Evolutionary conservation across 164 flowering plant species (phyloP), one percentile per base, ranked within the genome.

Genomic region (Vitis riparia): DNA sequence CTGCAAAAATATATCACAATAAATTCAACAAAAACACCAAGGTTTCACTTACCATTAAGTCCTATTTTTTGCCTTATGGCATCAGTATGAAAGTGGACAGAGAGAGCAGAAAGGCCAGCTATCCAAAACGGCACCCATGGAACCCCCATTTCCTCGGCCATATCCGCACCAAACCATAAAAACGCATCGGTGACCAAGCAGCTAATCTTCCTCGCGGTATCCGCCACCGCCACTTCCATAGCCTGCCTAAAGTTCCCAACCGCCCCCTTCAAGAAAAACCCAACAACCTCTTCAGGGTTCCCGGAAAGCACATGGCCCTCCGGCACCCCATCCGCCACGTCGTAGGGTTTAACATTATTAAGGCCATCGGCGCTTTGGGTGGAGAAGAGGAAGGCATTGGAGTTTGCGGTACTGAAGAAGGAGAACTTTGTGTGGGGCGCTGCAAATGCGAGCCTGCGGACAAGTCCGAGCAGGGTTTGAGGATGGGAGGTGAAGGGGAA

Each of bases 311-410:
- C 50, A 64, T 55, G 19, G 5, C 66, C 81, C 17, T 79, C 72
- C 11, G 85, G 85, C 32, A 76, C 17, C 1, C 85, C 88, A 49
- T 83, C 82, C 1, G 13, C 27, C 10, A 83, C 76, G 19, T 73
- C 74, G 66, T 74, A 75, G 15, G 74, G 3, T 32, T 51, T 73
- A 0, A 85, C 15, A 70, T 76, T 79, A 13, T 14, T 56, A 44
- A 5, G 16, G 2, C 32, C 19, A 3, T 5, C 58, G 16, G 2
- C 11, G 6, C 10, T 1, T 23, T n/a, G 7, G 8, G 44, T 29
- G 0, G 68, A 63, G 52, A 75, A 66, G 57, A 76, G 14, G 0
- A 76, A 67, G 14, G 27, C 44, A 69, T 81, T 85, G 55, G 73
- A 76, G 6, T 27, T 51, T 0, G 59, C 27, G 4, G 75, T 70